Evolutionary conservation across 345 rosid species (phyloP).

Genomic region (Geranium brycei): DNA sequence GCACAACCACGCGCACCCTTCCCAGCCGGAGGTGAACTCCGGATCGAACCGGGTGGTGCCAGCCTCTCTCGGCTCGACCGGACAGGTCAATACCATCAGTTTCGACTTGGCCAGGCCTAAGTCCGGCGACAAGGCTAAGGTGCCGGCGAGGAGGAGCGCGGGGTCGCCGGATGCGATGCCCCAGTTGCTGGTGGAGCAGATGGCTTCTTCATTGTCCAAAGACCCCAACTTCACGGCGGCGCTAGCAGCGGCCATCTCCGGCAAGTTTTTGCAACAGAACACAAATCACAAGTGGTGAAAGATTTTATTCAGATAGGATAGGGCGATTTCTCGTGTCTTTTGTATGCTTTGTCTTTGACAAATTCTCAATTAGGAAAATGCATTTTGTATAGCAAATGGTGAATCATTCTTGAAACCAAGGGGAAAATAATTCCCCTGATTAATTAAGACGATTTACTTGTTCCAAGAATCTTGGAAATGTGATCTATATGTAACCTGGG

Average conservation of each 20-base stretch:
- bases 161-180: conserved; percentile 48
- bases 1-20: conserved; percentile 77
- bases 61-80: conserved; percentile 26
- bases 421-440: no score
- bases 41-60: conserved; percentile 32
- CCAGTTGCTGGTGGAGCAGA: conserved; percentile 75
- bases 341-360: conserved; percentile 1
- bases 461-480: no score
- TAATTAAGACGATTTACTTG: no score
- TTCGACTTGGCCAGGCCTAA: conserved; percentile 43
- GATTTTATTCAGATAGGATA: no score
- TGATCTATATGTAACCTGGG: no score
- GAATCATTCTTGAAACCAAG: neutral
- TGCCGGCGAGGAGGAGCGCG: conserved; percentile 3
- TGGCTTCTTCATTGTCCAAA: conserved; percentile 83
- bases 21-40: conserved; percentile 43
- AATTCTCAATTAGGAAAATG: neutral
- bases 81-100: conserved; percentile 21
- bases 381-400: neutral
- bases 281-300: conserved; percentile 26
- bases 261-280: conserved; percentile 51
- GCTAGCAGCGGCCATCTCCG: conserved; percentile 81
- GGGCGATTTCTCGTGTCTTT: neutral
- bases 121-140: conserved; percentile 22
- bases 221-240: conserved; percentile 96